A percentile compares a stretch with the other conserved stretches of the same genome.
Conservation (phyloP, 2,329 filamentous ascomycete species). For the Aspergillus pseudoviridinutans region DNA sequence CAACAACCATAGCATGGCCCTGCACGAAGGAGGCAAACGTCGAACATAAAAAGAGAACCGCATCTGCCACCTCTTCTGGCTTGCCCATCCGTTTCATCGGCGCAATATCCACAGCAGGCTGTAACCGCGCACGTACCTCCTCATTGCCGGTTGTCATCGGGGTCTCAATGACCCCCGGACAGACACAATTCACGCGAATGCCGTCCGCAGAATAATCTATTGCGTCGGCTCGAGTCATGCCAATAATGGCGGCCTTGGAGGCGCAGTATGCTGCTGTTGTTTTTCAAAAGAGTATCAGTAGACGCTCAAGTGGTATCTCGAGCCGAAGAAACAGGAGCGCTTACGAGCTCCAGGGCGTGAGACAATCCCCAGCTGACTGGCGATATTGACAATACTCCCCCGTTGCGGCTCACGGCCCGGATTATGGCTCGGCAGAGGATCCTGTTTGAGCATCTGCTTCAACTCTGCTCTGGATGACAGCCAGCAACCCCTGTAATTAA, state of each 20-base stretch:
- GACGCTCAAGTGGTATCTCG: neutral
- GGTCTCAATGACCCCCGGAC: constrained; percentile 46
- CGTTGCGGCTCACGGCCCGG: constrained; percentile 34
- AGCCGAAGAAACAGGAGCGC: constrained; percentile 14
- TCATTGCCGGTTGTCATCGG: constrained; percentile 43
- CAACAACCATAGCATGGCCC: constrained; percentile 51
- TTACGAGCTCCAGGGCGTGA: constrained; percentile 44
- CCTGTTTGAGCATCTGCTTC: constrained; percentile 45
- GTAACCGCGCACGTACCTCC: constrained; percentile 39
- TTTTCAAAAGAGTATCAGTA: neutral
- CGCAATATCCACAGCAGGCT: constrained; percentile 43
- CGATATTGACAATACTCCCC: constrained; percentile 51
- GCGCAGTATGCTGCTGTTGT: constrained; percentile 52
- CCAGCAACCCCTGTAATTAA: constrained; percentile 55
- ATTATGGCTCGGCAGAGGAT: constrained; percentile 40
- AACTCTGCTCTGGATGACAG: constrained; percentile 45
- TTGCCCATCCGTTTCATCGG: constrained; percentile 52
- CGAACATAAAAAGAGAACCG: constrained; percentile 49
- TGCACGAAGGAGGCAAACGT: constrained; percentile 50
- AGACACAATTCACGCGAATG: constrained; percentile 33
- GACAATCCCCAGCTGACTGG: constrained; percentile 52
- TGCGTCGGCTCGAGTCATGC: constrained; percentile 54
- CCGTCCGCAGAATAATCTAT: constrained; percentile 50
- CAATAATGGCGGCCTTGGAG: constrained; percentile 57
- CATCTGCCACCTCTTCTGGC: constrained; percentile 48